Evolutionary conservation across 495 filamentous ascomycete genomes (phyloP).

Genomic region (Choiromyces venosus): DNA sequence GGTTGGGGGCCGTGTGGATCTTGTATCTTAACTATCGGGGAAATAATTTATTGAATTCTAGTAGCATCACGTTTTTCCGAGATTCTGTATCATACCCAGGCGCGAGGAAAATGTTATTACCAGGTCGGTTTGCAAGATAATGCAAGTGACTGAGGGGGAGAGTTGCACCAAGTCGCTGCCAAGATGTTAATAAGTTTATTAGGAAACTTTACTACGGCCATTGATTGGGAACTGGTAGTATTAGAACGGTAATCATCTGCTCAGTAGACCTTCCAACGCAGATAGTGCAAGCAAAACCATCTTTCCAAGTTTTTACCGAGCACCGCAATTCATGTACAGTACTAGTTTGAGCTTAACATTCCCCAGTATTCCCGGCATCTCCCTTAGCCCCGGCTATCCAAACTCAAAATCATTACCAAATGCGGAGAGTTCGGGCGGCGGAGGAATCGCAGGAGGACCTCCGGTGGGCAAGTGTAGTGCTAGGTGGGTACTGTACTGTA

Average conservation of each 20-base stretch:
- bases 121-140: background rate
- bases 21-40: background rate
- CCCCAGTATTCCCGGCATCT: background rate
- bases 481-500: background rate
- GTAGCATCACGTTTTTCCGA: too few relatives aligned
- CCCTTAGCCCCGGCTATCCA: background rate
- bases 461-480: background rate
- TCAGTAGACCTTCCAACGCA: background rate
- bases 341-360: background rate
- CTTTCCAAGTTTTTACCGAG: background rate
- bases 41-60: background rate
- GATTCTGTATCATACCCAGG: too few relatives aligned
- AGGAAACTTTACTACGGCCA: background rate
- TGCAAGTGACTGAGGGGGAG: background rate
- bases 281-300: too few relatives aligned
- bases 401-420: too few relatives aligned
- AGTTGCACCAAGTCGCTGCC: background rate
- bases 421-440: background rate
- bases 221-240: too few relatives aligned
- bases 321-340: too few relatives aligned
- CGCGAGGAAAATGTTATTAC: background rate
- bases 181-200: background rate
- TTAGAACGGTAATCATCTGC: background rate
- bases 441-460: constrained; percentile 6
- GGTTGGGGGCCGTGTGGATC: background rate